These are phyloP conservation scores for Hepatocystis sp. DNA, from an alignment of 169 alveolate species.

Conservation along the genomic window DNA sequence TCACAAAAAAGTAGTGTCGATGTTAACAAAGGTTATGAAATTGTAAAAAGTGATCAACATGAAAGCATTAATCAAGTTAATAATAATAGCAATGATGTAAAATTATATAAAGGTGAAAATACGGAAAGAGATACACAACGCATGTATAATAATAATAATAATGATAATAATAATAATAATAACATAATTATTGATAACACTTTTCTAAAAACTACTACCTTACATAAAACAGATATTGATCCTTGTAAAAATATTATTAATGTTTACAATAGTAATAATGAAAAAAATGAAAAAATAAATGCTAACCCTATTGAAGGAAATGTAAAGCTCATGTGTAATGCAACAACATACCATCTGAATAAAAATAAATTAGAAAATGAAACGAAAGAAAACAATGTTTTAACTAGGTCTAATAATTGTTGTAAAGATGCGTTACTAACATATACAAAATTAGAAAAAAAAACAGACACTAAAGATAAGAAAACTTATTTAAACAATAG, in stretches of 20 bases:
- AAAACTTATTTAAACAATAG: neutral
- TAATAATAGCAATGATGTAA: conserved; percentile 2
- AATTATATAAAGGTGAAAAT: neutral
- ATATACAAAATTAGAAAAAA: conserved; percentile 14
- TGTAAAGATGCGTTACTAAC: conserved; percentile 13
- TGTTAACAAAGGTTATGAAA: neutral
- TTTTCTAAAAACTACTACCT: neutral
- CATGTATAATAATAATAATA: neutral
- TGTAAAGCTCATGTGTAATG: neutral
- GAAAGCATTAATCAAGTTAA: conserved; percentile 8
- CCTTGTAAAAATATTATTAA: neutral
- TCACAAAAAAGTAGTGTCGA: conserved; percentile 20
- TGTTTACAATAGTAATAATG: conserved; percentile 6
- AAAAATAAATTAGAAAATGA: conserved; percentile 14
- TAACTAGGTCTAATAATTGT: conserved; percentile 7
- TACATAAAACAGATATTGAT: neutral
- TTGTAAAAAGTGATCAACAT: neutral
- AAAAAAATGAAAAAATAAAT: conserved; percentile 17
- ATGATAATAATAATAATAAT: neutral
- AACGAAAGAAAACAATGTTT: conserved; percentile 10
- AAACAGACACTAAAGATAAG: conserved; percentile 5
- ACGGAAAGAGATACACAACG: conserved; percentile 1
- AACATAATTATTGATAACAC: neutral
- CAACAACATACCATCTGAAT: neutral
- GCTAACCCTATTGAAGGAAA: conserved; percentile 2